Conservation (phyloP, 495 filamentous ascomycete species). For the Copromyces sp. region DNA sequence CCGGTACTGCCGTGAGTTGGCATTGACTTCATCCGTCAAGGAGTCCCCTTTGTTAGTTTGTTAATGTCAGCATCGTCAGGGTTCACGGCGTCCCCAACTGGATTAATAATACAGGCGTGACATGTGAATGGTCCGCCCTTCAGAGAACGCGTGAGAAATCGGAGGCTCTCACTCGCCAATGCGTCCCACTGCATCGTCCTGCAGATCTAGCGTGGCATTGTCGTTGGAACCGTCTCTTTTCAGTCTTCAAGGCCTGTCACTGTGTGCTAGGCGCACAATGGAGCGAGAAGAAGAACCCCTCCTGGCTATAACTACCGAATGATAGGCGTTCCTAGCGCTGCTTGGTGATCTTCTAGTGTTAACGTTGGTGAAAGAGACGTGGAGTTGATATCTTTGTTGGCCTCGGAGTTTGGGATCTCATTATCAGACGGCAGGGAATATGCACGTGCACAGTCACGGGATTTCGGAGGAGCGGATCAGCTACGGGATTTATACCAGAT, state of each 20-base stretch:
- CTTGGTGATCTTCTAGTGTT: background rate
- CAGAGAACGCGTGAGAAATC: conserved; percentile 1
- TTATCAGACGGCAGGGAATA: too few relatives aligned
- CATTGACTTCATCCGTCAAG: background rate
- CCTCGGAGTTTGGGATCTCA: background rate
- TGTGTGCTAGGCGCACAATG: background rate
- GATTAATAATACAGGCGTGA: background rate
- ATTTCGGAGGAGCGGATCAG: too few relatives aligned
- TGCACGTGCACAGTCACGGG: too few relatives aligned
- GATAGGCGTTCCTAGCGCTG: background rate
- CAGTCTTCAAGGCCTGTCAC: background rate
- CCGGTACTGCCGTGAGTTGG: background rate
- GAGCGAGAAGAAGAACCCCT: background rate
- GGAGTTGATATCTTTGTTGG: background rate
- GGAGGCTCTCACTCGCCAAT: conserved; percentile 10
- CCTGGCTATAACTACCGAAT: background rate
- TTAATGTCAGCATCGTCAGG: background rate
- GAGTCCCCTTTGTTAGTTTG: background rate
- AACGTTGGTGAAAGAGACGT: background rate
- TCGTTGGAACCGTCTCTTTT: background rate
- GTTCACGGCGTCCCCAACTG: background rate
- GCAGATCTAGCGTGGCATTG: background rate
- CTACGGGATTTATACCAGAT: too few relatives aligned
- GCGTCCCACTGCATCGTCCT: background rate
- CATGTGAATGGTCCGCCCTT: conserved; percentile 1